These are phyloP conservation scores for Cicer yamashitae DNA, from an alignment of 306 rosid genomes.

Conservation along the genomic window DNA sequence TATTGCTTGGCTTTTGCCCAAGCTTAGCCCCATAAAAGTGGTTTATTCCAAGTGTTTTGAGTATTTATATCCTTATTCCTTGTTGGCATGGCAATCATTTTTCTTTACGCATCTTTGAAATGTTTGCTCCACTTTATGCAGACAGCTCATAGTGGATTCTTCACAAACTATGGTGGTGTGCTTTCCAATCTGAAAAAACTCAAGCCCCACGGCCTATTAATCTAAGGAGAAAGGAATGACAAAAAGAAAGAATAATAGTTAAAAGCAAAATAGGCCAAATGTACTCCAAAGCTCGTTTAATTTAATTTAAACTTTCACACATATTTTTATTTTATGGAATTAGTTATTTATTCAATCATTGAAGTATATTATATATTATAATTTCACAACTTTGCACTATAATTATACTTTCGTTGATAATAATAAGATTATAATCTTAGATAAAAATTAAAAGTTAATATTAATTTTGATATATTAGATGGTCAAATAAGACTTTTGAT, in stretches of 20 bases:
- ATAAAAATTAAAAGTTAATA: too few relatives aligned
- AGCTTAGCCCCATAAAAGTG: conserved; percentile 7
- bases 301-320: too few relatives aligned
- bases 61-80: neutral
- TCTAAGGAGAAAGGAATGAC: neutral
- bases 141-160: conserved; percentile 50
- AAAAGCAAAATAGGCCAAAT: neutral
- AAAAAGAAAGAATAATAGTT: too few relatives aligned
- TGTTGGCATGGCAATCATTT: conserved; percentile 44
- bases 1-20: neutral
- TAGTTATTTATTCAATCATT: too few relatives aligned
- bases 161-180: conserved; percentile 6
- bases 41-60: conserved; percentile 36
- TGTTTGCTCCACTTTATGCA: conserved; percentile 45
- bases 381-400: too few relatives aligned
- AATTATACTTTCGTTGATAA: too few relatives aligned
- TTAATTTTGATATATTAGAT: too few relatives aligned
- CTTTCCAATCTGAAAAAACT: conserved; percentile 9
- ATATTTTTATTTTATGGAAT: too few relatives aligned
- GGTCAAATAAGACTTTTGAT: too few relatives aligned
- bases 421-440: too few relatives aligned
- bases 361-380: too few relatives aligned
- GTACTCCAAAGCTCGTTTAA: too few relatives aligned
- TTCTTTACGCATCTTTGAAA: conserved; percentile 46
- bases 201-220: neutral